Conservation (phyloP, 306 rosid genomes). For the Begonia fuchsioides region DNA sequence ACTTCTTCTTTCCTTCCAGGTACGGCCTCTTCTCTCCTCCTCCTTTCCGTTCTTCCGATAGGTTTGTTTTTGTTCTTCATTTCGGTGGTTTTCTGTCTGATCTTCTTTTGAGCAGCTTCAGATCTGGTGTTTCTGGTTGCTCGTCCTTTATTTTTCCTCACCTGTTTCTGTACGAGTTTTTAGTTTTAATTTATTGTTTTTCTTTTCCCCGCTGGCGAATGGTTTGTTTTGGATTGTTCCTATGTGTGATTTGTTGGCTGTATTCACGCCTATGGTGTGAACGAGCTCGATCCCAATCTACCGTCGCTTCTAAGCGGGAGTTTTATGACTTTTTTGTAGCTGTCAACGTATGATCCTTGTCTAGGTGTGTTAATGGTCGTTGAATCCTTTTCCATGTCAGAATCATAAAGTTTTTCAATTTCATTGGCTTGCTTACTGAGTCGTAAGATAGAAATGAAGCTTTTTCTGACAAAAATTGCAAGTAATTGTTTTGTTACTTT, state of each 20-base stretch:
- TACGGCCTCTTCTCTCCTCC: neutral
- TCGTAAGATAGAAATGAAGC: too few relatives aligned
- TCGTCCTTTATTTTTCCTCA: neutral
- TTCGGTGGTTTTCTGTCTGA: neutral
- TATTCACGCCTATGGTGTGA: neutral
- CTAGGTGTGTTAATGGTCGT: neutral
- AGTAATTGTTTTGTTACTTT: too few relatives aligned
- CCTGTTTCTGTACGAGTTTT: neutral
- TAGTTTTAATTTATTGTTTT: neutral
- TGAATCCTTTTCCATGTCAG: neutral
- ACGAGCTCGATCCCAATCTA: slow-evolving; percentile 3
- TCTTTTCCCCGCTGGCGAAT: neutral
- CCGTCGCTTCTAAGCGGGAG: neutral
- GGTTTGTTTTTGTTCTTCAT: neutral
- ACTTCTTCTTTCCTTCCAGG: neutral
- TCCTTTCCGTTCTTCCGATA: neutral
- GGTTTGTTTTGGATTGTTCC: neutral
- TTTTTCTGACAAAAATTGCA: too few relatives aligned
- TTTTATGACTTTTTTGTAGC: neutral
- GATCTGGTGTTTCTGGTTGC: slow-evolving; percentile 5
- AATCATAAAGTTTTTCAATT: too few relatives aligned
- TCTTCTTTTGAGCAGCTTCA: slow-evolving; percentile 5
- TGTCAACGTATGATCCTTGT: slow-evolving; percentile 1
- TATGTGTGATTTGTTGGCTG: neutral
- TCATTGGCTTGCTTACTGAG: too few relatives aligned